These are phyloP conservation scores for Erodium trifolium DNA, from an alignment of 441 rosid genomes.

Conservation along the genomic window DNA sequence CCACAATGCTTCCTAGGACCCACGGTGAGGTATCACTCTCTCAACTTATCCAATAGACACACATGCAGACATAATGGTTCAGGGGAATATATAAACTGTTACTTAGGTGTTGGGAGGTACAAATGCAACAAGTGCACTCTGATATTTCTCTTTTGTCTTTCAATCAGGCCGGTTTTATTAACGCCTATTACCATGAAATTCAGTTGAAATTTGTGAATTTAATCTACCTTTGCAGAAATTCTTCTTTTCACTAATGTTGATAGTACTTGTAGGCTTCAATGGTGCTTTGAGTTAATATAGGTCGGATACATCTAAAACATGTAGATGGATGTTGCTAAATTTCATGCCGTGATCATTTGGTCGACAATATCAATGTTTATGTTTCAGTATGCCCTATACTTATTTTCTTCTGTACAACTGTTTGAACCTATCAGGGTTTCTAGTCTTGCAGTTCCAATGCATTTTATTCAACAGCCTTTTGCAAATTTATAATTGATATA, in stretches of 20 bases:
- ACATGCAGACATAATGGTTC: neutral
- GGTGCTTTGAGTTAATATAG: neutral
- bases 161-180: neutral
- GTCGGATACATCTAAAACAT: no score
- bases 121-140: neutral
- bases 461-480: neutral
- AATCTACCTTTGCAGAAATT: neutral
- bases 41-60: neutral
- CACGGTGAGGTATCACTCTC: constrained; percentile 42
- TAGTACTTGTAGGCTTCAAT: neutral
- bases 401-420: no score
- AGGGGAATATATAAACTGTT: neutral
- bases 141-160: constrained; percentile 1
- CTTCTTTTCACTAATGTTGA: neutral
- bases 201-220: neutral
- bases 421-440: no score
- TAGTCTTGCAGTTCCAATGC: neutral
- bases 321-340: no score
- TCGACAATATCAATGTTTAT: no score
- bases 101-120: neutral
- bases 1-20: constrained; percentile 40
- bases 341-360: no score
- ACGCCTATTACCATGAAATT: neutral
- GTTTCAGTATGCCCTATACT: no score
- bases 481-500: neutral